phyloP scores from a whole-genome alignment of 257 asterid species.

The Solanum ossicruentum region DNA sequence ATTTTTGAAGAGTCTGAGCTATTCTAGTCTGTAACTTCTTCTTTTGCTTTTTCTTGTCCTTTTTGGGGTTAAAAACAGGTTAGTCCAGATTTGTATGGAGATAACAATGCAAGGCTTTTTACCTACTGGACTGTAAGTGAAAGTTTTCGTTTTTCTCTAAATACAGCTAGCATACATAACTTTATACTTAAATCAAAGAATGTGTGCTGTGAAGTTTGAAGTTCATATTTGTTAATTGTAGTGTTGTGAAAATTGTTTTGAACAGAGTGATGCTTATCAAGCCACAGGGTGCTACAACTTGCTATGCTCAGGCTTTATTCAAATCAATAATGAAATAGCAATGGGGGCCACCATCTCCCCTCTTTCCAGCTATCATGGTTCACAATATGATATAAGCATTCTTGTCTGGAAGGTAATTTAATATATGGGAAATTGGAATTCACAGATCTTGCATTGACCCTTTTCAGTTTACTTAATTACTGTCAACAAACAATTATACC shows the following conservation, averaged over 20 bases:
- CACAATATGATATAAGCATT: conserved; percentile 74
- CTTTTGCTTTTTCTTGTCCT: background rate
- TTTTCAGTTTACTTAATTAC: background rate
- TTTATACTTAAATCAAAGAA: background rate
- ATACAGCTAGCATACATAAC: conserved; percentile 18
- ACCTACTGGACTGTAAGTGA: conserved; percentile 92
- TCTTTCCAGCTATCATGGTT: conserved; percentile 32
- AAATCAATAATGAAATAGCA: conserved; percentile 56
- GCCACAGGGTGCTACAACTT: conserved; percentile 88
- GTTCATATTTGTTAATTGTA: conserved; percentile 4
- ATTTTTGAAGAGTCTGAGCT: background rate
- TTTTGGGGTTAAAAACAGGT: conserved; percentile 36
- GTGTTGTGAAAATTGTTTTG: conserved; percentile 6
- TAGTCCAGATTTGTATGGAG: conserved; percentile 81
- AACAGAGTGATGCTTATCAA: conserved; percentile 76
- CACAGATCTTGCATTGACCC: background rate
- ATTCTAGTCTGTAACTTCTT: background rate
- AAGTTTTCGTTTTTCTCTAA: background rate
- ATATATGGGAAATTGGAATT: background rate
- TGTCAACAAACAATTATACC: background rate
- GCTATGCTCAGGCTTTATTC: conserved; percentile 78
- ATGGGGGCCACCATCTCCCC: conserved; percentile 86
- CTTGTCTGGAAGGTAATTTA: conserved; percentile 80
- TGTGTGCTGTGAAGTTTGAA: background rate
- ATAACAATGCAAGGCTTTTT: conserved; percentile 71